Percentiles rank a stretch among this genome's conserved stretches.
These are phyloP conservation scores for Populus tremula DNA, from an alignment of 345 rosid genomes.

Conservation along the genomic window DNA sequence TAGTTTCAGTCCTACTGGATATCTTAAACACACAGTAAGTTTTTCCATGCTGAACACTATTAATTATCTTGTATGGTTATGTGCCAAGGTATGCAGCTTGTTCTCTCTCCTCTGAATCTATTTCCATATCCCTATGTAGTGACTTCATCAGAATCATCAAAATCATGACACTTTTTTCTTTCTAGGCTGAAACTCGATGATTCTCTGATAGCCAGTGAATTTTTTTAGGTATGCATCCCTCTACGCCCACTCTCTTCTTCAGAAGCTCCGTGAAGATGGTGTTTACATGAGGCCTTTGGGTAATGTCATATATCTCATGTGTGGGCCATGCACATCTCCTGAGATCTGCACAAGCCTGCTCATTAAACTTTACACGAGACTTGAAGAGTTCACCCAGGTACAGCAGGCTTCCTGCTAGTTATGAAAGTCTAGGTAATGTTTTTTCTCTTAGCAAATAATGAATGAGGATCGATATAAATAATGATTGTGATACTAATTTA, in stretches of 20 bases:
- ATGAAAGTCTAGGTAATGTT: no score
- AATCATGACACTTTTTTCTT: neutral
- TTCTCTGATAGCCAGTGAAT: neutral
- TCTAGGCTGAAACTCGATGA: neutral
- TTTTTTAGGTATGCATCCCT: conserved; percentile 63
- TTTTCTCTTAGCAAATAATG: no score
- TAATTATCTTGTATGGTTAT: no score
- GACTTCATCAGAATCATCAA: no score
- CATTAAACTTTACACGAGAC: conserved; percentile 50
- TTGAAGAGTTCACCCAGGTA: conserved; percentile 28
- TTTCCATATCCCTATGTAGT: no score
- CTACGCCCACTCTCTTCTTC: conserved; percentile 59
- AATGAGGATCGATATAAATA: no score
- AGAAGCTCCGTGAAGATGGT: conserved; percentile 70
- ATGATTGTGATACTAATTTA: no score
- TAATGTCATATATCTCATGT: conserved; percentile 82
- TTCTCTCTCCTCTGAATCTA: no score
- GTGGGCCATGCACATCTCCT: conserved; percentile 80
- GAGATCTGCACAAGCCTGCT: conserved; percentile 58
- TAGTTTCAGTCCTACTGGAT: no score
- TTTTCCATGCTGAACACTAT: no score
- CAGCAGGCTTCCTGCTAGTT: neutral
- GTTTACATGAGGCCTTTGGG: conserved; percentile 82
- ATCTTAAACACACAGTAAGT: no score
- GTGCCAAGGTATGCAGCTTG: no score